Evolutionary conservation across 2,329 filamentous ascomycete genomes (phyloP), one percentile per base, ranked within the genome.

Genomic region (Nannizzia gypsea): DNA sequence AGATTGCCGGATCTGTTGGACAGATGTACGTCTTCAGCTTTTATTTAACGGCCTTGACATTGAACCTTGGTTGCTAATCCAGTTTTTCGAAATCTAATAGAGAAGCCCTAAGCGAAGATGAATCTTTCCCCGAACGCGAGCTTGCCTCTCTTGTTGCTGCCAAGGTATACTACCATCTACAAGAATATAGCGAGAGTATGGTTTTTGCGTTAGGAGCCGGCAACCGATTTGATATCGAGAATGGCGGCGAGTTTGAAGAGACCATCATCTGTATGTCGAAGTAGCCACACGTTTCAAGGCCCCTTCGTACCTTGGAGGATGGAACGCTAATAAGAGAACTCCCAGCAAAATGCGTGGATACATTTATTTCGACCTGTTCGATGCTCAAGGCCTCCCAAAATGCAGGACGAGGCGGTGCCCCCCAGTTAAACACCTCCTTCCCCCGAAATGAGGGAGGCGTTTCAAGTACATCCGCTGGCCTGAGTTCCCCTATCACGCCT

Each of bases 181-280:
- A 96, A 76, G 93, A 93, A 73, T 99, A 99, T 79, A 93, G 96
- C 72, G 93, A 99, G 78, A 96, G 92, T 76, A 97, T 99, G 92
- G 88, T 89, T 58, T 97, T 99, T 75, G 93, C 93, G 64, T 83
- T 99, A 52, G 91, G 90, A 61, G 91, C 93, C 24, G 93, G 93
- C 62, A 89, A 96, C 72, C 85, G 96, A 56, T 96, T 99, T 80
- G 89, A 95, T 77, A 83, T 97, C 65, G 89, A 96, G 69, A 82
- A 86, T 59, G 87, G 89, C 58, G 88, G 90, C 74, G 93, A 99
- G 78, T 99, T 96, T 70, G 93, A 99, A 75, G 91, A 99, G 78
- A 99, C 93, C 60, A 97, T 99, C 77, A 91, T 97, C 73, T 92
- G 81, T 83, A 74, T 69, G 77, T 72, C 59, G 13, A 13, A 36